Evolutionary conservation across 2,329 filamentous ascomycete species (phyloP), one percentile per base, ranked within the genome.

Genomic region (Ramularia collo-cygni): DNA sequence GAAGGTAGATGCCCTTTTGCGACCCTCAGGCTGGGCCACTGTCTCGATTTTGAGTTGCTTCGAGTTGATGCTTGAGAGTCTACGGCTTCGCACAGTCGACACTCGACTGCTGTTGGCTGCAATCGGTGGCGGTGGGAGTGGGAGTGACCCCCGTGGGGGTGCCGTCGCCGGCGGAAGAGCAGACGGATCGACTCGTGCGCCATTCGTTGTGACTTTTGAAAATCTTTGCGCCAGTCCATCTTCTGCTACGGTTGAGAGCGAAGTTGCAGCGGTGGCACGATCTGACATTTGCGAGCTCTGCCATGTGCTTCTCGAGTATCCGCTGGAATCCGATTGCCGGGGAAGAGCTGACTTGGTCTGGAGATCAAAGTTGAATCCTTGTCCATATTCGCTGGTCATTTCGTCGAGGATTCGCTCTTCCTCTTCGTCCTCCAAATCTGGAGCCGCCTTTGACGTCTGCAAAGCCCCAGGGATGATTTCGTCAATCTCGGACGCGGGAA

Each of bases 41-140:
- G 88, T 95, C 62, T 95, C 86, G 40, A 96, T 95, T 65, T 88
- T 94, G 36, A 96, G 69, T 55, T 89, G 84, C 59, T 85, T 89
- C 10, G 76, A 68, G 53, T 85, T 86, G 53, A 86, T 81, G 6
- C 83, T 85, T 3, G 89, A 95, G 21, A 94, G 67, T 46, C 89
- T 77, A 44, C 89, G 76, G 52, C 75, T 85, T 38, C 85, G 54
- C 24, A 62, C 60, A 16, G 48, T 56, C 15, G 54, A 52, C n/a
- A 43, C 40, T 9, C 45, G 42, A 14, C 38, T 44, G 17, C 38
- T 42, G 30, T 47, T 51, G 14, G 26, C 40, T 26, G 42, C 38
- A 35, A 41, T 50, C 12, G 51, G 50, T 18, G 52, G 51, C 14
- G 35, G 38, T 30, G 53, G 52, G n/a, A n/a, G n/a, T 16, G 29